These are phyloP conservation scores for Pachyrhizus erosus DNA, from an alignment of 306 rosid genomes.

Conservation along the genomic window DNA sequence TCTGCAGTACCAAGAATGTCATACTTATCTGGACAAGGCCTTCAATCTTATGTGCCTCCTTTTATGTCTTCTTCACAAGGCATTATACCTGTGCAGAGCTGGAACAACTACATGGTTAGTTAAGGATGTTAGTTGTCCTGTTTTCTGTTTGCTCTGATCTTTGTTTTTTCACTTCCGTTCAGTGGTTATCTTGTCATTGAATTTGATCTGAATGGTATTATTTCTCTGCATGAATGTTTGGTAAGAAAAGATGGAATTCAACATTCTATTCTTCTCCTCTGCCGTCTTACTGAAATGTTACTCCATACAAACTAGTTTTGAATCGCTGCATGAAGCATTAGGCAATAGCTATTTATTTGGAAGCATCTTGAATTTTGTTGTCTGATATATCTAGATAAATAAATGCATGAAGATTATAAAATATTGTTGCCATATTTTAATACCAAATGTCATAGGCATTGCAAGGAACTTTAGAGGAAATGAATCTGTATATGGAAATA, in stretches of 20 bases:
- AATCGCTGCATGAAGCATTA: constrained; percentile 10
- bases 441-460: neutral
- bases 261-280: neutral
- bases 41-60: constrained; percentile 76
- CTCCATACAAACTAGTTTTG: constrained; percentile 18
- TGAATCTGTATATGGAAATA: neutral
- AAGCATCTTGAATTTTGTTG: constrained; percentile 6
- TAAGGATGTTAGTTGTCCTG: constrained; percentile 1
- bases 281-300: constrained; percentile 15
- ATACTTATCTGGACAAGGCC: constrained; percentile 68
- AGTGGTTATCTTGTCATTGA: neutral
- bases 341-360: constrained; percentile 4
- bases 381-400: constrained; percentile 11
- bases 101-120: constrained; percentile 92
- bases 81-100: constrained; percentile 66
- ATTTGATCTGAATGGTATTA: neutral
- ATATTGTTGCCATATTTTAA: neutral
- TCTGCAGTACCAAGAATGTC: constrained; percentile 67
- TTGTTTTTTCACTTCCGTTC: neutral
- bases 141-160: neutral
- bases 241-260: neutral
- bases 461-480: neutral
- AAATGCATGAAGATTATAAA: constrained; percentile 12
- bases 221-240: constrained; percentile 9
- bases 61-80: constrained; percentile 76